Evolutionary conservation across 805 yeast genomes (phyloP), one percentile per base, ranked within the genome.

Genomic region (Brettanomyces naardenensis): DNA sequence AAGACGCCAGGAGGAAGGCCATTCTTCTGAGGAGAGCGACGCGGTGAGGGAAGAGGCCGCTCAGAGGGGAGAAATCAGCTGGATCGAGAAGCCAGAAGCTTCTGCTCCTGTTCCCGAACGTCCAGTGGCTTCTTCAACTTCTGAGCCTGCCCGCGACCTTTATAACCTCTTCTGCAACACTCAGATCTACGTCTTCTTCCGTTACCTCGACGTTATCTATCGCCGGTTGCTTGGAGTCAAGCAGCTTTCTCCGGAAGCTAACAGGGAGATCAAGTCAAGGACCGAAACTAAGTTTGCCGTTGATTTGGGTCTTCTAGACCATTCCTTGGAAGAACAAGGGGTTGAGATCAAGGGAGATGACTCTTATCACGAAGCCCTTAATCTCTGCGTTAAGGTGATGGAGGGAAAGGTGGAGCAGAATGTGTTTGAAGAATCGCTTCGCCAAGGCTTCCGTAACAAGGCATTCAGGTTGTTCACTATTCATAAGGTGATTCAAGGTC

Each of bases 381-480:
- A 65, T 3, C 68, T 92, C 39, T 75, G 94, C 41, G 86, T 77
- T 46, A 74, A 77, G 45, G 66, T 87, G 36, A 81, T 92, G 46
- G 92, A 86, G 47, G 95, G 95, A 21, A 92, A 87, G 27, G 63
- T 92, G 35, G 99, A 92, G 53, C 95, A 86, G 45, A 92, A 82
- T 59, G 80, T 88, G 82, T 94, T 84, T 58, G 99, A 92, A 64
- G 98, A 92, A 60, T 75, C 95, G 14, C 63, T 92, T 42, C 85
- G 99, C 45, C 97, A 90, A 66, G 96, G 94, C 0, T 92, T 84
- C 65, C 75, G 92, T 53, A 92, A 90, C 62, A 81, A 80, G 44
- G 98, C 97, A 0, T 92, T 84, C 66, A 87, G 87, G 58, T 63
- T 92, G 40, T 90, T 88, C 64, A 90, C 97, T 1, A 73, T 92